Evolutionary conservation across 805 yeast species (phyloP), one percentile per base, ranked within the genome.

Genomic region (Pichia californica): DNA sequence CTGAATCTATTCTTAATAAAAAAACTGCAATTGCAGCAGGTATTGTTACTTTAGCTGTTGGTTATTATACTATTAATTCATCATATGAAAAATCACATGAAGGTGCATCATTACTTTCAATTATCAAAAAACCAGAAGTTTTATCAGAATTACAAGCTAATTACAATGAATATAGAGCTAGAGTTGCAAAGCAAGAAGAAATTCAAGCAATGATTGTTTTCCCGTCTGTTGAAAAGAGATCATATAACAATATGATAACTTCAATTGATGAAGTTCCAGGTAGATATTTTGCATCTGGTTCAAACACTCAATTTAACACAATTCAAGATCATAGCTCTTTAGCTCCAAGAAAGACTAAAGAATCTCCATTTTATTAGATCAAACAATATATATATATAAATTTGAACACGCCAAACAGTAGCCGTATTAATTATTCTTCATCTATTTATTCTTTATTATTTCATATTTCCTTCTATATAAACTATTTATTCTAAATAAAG

Each of bases 21-120:
- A 45, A 50, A 35, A 56, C 64, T 2, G 43, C 54, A 7, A 49
- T 52, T 7, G 50, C 53, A 21, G 44, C 49, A 13, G 50, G 47
- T 15, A 41, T 52, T n/a, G 45, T 52, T 1, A 39, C 49, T 7
- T 49, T 52, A 4, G 62, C 71, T 18, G 67, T 66, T 52, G 71
- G 76, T 54, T 71, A 71, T 52, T 63, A 70, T 56, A 66, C 69
- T 53, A 64, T 63, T 42, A 74, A 79, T 54, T 73, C 70, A 54
- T 65, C 70, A 41, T 77, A 74, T 45, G 70, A 71, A 55, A 67
- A 64, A 47, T 69, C 68, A 45, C 74, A 76, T 44, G 55, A 55
- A 7, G 64, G 64, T 23, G 40, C 50, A 6, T 48, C 65, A 1
- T 26, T 62, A 4, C 27, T 53, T n/a, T 45, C 59, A 2, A 18